These are phyloP conservation scores for Chlorella sorokiniana DNA, from an alignment of 139 green algal genomes.

Conservation along the genomic window DNA sequence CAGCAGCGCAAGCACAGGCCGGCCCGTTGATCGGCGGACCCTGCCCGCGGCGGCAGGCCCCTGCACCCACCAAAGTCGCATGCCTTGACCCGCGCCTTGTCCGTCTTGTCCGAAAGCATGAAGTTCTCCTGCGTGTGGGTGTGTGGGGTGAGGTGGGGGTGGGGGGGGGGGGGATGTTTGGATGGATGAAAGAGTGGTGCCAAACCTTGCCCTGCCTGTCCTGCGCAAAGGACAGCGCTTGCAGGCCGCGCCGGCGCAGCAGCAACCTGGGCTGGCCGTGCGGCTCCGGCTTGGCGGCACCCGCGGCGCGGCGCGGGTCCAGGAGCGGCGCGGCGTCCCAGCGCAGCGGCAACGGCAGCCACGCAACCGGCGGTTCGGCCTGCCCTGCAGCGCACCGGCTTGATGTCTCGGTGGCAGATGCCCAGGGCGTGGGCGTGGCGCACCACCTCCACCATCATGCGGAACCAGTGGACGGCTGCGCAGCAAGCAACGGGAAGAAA, in stretches of 20 bases:
- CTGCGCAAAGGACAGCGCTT: too few relatives aligned
- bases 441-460: constrained; percentile 41
- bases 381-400: constrained; percentile 19
- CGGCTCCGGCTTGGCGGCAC: too few relatives aligned
- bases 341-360: too few relatives aligned
- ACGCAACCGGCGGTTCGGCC: too few relatives aligned
- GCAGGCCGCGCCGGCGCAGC: too few relatives aligned
- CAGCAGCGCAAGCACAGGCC: neutral
- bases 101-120: constrained; percentile 56
- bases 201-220: too few relatives aligned
- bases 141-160: neutral
- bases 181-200: too few relatives aligned
- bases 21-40: neutral
- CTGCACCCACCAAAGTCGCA: constrained; percentile 70
- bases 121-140: constrained; percentile 90
- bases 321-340: too few relatives aligned
- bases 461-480: constrained; percentile 40
- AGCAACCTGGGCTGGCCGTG: too few relatives aligned
- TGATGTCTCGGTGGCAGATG: constrained; percentile 42
- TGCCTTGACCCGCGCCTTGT: constrained; percentile 57
- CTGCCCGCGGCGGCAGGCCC: neutral
- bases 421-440: constrained; percentile 48
- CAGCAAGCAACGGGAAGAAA: too few relatives aligned
- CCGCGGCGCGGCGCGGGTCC: too few relatives aligned
- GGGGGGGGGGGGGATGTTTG: neutral